Evolutionary conservation across 352 stramenopile genomes (phyloP).

Genomic region (Plasmopara muralis): DNA sequence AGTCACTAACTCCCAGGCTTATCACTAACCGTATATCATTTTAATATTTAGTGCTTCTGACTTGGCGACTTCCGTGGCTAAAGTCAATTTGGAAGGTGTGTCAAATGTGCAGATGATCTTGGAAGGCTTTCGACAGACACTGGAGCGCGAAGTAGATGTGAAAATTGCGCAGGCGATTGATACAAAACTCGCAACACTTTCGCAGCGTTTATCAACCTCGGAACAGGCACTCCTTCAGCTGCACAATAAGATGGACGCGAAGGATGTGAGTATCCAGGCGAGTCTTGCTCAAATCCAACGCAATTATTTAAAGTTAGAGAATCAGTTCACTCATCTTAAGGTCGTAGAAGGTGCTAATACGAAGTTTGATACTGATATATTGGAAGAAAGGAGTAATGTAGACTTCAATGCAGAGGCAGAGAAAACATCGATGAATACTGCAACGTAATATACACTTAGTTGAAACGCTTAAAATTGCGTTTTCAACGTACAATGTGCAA

Average conservation of each 20-base stretch:
- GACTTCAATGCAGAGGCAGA: background rate
- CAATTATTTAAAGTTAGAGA: conserved; percentile 34
- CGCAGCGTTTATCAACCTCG: conserved; percentile 49
- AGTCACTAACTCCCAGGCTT: background rate
- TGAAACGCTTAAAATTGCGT: too few species aligned
- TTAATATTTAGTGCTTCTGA: conserved; percentile 13
- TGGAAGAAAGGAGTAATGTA: background rate
- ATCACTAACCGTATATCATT: background rate
- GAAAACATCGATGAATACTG: background rate
- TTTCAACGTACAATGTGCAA: too few species aligned
- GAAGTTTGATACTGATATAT: background rate
- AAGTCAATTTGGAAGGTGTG: conserved; percentile 7
- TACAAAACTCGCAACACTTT: conserved; percentile 45
- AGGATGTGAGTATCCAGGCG: conserved; percentile 27
- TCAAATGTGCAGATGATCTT: conserved; percentile 35
- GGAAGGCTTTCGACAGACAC: conserved; percentile 45
- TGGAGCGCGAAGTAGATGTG: conserved; percentile 58
- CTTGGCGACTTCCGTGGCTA: conserved; percentile 16
- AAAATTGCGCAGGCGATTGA: conserved; percentile 59
- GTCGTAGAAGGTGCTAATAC: background rate
- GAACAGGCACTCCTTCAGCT: conserved; percentile 61
- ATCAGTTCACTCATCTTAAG: conserved; percentile 27
- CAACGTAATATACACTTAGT: too few species aligned
- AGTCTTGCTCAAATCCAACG: conserved; percentile 40
- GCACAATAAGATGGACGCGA: conserved; percentile 46